These are phyloP conservation scores for Fusarium sp. DNA, from an alignment of 2,329 filamentous ascomycete genomes.

Conservation along the genomic window DNA sequence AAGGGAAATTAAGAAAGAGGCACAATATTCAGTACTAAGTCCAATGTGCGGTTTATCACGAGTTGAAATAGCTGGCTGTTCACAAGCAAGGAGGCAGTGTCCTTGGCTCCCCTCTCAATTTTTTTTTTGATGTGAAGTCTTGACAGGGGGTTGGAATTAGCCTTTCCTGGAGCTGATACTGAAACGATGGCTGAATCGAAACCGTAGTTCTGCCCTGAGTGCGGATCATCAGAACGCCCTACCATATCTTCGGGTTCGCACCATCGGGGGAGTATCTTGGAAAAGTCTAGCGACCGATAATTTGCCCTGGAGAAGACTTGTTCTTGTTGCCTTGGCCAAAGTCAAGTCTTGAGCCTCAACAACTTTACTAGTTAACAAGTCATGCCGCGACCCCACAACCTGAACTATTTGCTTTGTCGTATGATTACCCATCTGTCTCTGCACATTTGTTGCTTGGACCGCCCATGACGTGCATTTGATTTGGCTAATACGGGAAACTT, in stretches of 20 bases:
- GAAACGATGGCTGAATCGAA: constrained; percentile 43
- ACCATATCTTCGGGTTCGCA: constrained; percentile 41
- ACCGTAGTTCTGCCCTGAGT: constrained; percentile 9
- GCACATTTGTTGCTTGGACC: constrained; percentile 11
- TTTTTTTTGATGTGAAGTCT: neutral
- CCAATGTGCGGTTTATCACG: constrained; percentile 1
- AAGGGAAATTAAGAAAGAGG: constrained; percentile 24
- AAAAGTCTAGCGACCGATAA: constrained; percentile 22
- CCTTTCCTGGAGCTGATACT: constrained; percentile 42
- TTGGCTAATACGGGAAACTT: neutral
- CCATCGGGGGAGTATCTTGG: constrained; percentile 22
- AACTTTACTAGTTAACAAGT: too few species aligned
- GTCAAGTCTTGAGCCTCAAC: neutral
- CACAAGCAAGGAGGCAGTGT: constrained; percentile 18
- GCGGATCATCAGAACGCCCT: constrained; percentile 25
- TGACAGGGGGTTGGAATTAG: constrained; percentile 30
- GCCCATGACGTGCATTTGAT: constrained; percentile 5
- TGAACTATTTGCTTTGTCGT: constrained; percentile 20
- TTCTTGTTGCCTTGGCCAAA: constrained; percentile 8
- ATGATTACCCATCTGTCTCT: constrained; percentile 22
- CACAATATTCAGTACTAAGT: neutral
- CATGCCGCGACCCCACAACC: neutral
- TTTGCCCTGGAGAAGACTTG: constrained; percentile 12
- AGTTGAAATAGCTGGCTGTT: constrained; percentile 17
- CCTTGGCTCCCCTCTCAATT: constrained; percentile 12